Percentiles rank a stretch among this genome's conserved stretches.
Evolutionary conservation across 2,329 filamentous ascomycete species (phyloP).

Genomic region (Microsporum audouinii): DNA sequence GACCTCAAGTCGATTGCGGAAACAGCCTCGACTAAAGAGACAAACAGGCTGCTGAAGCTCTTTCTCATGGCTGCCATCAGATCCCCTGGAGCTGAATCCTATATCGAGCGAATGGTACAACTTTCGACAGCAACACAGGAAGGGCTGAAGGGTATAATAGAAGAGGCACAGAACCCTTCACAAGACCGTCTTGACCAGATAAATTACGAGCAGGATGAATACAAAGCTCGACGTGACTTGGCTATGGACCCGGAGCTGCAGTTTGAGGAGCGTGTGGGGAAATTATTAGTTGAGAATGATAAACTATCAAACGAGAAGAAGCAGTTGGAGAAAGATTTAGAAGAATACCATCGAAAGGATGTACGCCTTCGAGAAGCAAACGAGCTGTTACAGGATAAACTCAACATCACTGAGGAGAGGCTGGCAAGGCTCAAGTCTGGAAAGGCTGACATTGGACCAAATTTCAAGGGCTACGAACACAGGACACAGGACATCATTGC

Average conservation of each 20-base stretch:
- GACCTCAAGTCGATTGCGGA: constrained; percentile 38
- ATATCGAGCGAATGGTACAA: constrained; percentile 40
- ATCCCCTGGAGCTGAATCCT: constrained; percentile 45
- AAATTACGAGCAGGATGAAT: constrained; percentile 28
- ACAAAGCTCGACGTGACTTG: constrained; percentile 23
- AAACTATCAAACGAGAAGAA: constrained; percentile 43
- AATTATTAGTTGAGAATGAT: constrained; percentile 46
- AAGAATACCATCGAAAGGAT: constrained; percentile 48
- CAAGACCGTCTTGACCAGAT: constrained; percentile 27
- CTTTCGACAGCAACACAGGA: constrained; percentile 35
- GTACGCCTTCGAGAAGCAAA: constrained; percentile 45
- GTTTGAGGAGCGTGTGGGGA: constrained; percentile 39
- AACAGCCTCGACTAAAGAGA: constrained; percentile 32
- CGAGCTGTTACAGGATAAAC: constrained; percentile 34
- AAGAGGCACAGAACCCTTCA: constrained; percentile 35
- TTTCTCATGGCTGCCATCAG: constrained; percentile 52
- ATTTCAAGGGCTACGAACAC: constrained; percentile 31
- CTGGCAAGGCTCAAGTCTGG: constrained; percentile 43
- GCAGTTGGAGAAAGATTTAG: constrained; percentile 36
- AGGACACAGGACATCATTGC: constrained; percentile 58
- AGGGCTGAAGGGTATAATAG: constrained; percentile 37
- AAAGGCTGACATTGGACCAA: constrained; percentile 38
- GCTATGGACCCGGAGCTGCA: constrained; percentile 36
- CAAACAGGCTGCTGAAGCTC: constrained; percentile 48
- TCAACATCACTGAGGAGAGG: constrained; percentile 39